A percentile compares a stretch with the other conserved stretches of the same genome.
phyloP scores from a whole-genome alignment of 805 yeast genomes.

The Nakazawaea molendinolei region DNA sequence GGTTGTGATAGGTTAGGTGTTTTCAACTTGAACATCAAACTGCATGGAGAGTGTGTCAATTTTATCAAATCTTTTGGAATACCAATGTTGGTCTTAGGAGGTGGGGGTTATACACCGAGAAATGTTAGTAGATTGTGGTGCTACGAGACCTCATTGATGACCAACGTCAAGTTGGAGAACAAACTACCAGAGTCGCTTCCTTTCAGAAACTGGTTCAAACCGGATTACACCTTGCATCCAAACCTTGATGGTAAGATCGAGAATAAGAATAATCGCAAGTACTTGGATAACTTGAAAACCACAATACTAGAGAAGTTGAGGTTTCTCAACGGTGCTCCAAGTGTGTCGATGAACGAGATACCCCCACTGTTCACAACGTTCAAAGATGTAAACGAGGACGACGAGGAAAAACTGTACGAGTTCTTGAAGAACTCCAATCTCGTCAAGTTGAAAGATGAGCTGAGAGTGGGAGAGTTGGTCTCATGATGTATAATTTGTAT shows the following conservation, averaged over 20 bases:
- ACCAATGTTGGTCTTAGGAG: constrained; percentile 89
- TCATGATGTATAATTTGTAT: constrained; percentile 2
- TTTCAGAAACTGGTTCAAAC: constrained; percentile 77
- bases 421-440: constrained; percentile 25
- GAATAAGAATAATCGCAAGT: constrained; percentile 77
- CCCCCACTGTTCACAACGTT: constrained; percentile 58
- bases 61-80: constrained; percentile 83
- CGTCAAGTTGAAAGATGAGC: constrained; percentile 34
- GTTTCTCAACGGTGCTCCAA: constrained; percentile 84
- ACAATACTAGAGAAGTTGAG: constrained; percentile 77
- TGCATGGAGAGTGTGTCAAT: constrained; percentile 93
- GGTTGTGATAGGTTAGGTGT: constrained; percentile 93
- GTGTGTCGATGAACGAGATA: constrained; percentile 84
- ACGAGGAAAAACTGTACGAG: constrained; percentile 31
- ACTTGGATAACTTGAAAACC: constrained; percentile 70
- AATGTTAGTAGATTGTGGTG: constrained; percentile 95
- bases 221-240: constrained; percentile 88
- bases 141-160: constrained; percentile 86
- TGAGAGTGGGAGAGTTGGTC: constrained; percentile 27
- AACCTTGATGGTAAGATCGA: constrained; percentile 72
- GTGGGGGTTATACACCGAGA: constrained; percentile 97
- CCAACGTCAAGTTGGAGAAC: constrained; percentile 70
- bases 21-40: constrained; percentile 84
- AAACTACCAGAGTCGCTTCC: constrained; percentile 72
- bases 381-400: constrained; percentile 30